These are phyloP conservation scores for Tilletia horrida DNA, from an alignment of 1,284 basidiomycete species.

Conservation along the genomic window DNA sequence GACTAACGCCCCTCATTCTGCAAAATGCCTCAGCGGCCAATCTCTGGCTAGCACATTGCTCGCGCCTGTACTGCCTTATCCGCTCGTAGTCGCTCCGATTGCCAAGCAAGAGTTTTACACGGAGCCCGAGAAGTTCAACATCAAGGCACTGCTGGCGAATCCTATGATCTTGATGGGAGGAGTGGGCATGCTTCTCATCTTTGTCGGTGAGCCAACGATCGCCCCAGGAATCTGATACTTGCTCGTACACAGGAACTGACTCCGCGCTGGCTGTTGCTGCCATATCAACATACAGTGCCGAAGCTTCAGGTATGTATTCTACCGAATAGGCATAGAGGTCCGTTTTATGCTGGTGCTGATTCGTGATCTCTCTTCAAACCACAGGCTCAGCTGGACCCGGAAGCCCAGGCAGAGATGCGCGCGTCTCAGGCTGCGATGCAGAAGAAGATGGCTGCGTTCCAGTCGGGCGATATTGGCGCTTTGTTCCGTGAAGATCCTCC, in stretches of 20 bases:
- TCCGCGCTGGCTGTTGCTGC: background rate
- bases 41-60: slow-evolving; percentile 9
- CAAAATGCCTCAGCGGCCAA: background rate
- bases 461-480: slow-evolving; percentile 33
- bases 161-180: slow-evolving; percentile 24
- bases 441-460: slow-evolving; percentile 34
- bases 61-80: slow-evolving; percentile 12
- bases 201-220: slow-evolving; percentile 14
- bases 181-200: slow-evolving; percentile 20
- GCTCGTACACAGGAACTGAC: background rate
- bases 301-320: background rate
- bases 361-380: slow-evolving; percentile 12
- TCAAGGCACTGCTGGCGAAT: slow-evolving; percentile 19
- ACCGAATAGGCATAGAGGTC: background rate
- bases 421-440: slow-evolving; percentile 35
- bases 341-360: slow-evolving; percentile 5
- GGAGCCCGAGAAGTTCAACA: slow-evolving; percentile 22
- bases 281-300: background rate
- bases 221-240: too few species aligned
- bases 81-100: slow-evolving; percentile 12
- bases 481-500: slow-evolving; percentile 29
- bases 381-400: slow-evolving; percentile 35
- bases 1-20: background rate
- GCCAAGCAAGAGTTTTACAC: slow-evolving; percentile 20
- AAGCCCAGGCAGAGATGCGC: slow-evolving; percentile 34